A percentile compares a stretch with the other conserved stretches of the same genome.
Evolutionary conservation across 306 rosid species (phyloP).

Genomic region (Parietaria judaica): DNA sequence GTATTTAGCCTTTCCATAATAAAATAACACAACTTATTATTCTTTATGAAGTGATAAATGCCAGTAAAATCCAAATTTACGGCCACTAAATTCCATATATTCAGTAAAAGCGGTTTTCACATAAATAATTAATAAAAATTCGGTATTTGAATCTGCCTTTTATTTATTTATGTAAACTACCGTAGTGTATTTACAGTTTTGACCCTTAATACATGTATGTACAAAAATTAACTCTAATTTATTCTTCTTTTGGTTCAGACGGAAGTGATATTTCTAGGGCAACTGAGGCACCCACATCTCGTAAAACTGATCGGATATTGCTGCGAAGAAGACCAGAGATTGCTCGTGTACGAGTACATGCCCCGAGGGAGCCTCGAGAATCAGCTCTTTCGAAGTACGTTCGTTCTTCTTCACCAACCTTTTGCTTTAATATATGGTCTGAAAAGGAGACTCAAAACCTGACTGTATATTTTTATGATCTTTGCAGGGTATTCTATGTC

Average conservation of each 20-base stretch:
- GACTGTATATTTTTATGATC: not conserved
- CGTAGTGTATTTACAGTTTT: not conserved
- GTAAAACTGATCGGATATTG: conserved; percentile 92
- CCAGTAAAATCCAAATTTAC: too few relatives aligned
- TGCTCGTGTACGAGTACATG: conserved; percentile 73
- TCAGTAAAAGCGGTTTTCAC: too few relatives aligned
- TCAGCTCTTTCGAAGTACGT: conserved; percentile 81
- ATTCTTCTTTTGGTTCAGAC: conserved; percentile 34
- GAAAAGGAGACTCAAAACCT: not conserved
- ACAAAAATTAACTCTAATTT: not conserved
- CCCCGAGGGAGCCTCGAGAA: conserved; percentile 97
- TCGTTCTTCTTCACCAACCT: not conserved
- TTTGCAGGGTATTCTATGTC: conserved; percentile 58
- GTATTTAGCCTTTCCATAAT: too few relatives aligned
- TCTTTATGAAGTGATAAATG: too few relatives aligned
- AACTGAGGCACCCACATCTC: conserved; percentile 70
- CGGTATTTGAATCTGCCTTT: too few relatives aligned
- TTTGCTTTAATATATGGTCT: not conserved
- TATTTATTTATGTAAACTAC: not conserved
- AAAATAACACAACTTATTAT: too few relatives aligned
- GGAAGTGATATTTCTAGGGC: conserved; percentile 88
- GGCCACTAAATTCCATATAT: too few relatives aligned
- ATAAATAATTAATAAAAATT: too few relatives aligned
- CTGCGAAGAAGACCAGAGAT: conserved; percentile 87
- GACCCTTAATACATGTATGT: not conserved